Base-by-base conservation (phyloP, 23 red algal genomes). In the Gracilaria gracilis region DNA sequence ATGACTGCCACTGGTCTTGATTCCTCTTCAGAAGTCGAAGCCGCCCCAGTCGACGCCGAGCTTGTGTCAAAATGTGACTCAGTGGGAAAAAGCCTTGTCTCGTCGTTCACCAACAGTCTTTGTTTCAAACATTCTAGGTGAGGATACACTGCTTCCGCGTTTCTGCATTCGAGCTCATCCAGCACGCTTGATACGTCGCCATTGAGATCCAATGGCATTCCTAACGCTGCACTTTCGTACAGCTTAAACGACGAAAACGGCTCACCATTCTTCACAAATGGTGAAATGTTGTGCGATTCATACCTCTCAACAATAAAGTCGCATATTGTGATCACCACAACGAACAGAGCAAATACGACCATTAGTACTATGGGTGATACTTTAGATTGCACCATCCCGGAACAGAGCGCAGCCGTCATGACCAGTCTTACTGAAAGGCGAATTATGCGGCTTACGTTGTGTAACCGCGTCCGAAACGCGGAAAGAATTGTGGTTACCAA, bases 391-490 rank as follows among this genome's bases (percentile, higher is more conserved):
- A 33, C 40, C 72, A 77, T 77, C 8, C 31, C 42, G 3, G 72
- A 17, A 17, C n/a, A 46, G 21, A 77, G 31, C 40, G 19, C 46
- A 15, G 27, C 72, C 14, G 23, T 33, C 6, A 77, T 49, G 6
- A 77, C 25, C 23, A 77, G n/a, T 50, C 72, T 27, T 20, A 50
- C 39, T 29, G 72, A 77, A 19, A 77, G 72, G 50, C 72, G 72
- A 20, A 77, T 77, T 46, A 77, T 77, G 38, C 72, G 72, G 46
- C 72, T 77, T 46, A 50, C 27, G 42, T 77, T 51, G 21, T 12
- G 31, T 7, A 31, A 20, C 0, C 72, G 72, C 9, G 72, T 77
- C 25, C 46, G 72, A 49, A 77, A 77, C 5, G 72, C 72, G 19
- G 72, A 46, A 51, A 77, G 72, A 51, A 77, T 31, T 9, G 72